Conservation (phyloP, 163 green algal species). For the Scenedesmus sp. region DNA sequence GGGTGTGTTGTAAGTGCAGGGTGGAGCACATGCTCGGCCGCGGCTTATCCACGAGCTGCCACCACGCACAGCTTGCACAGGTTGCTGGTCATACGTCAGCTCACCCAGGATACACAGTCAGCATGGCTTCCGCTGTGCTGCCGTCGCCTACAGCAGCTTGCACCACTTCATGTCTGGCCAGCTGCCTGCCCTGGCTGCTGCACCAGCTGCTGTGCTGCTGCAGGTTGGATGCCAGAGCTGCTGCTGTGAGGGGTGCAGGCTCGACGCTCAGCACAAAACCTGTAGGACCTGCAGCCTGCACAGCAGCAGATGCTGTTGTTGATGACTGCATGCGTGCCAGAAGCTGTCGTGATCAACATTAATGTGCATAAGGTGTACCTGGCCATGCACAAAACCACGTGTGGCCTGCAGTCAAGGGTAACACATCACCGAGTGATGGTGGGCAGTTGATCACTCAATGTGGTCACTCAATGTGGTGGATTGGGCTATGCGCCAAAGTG, state of each 20-base stretch:
- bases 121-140: conserved; percentile 31
- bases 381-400: no score
- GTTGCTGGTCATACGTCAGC: not conserved
- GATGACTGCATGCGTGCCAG: not conserved
- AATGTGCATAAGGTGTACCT: no score
- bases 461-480: no score
- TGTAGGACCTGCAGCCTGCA: conserved; percentile 11
- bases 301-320: not conserved
- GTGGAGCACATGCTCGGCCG: not conserved
- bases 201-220: conserved; percentile 37
- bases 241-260: conserved; percentile 42
- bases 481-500: no score
- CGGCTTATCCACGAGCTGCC: not conserved
- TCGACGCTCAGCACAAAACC: conserved; percentile 56
- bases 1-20: not conserved
- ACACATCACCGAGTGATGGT: no score
- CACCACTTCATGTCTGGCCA: conserved; percentile 5
- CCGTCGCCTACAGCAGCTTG: conserved; percentile 20
- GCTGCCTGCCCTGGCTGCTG: not conserved
- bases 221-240: conserved; percentile 55
- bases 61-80: not conserved
- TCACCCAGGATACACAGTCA: conserved; percentile 59
- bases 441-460: no score
- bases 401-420: no score
- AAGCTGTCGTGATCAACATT: no score